phyloP scores from a whole-genome alignment of 83 land plant genomes.

The Thuja plicata region DNA sequence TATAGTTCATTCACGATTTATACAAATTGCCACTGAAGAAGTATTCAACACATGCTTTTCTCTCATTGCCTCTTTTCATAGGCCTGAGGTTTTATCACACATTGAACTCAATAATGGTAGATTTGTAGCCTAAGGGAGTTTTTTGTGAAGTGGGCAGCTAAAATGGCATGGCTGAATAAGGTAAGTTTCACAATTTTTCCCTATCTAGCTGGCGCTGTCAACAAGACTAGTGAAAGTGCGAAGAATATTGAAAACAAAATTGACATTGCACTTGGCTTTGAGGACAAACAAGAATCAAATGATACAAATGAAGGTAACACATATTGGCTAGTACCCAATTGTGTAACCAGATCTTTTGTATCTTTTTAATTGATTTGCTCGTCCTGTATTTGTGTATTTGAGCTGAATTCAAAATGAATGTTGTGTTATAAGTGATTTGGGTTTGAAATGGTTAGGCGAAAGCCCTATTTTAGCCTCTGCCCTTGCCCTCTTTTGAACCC shows the following conservation, averaged over 20 bases:
- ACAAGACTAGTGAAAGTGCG: constrained; percentile 90
- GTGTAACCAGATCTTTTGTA: neutral
- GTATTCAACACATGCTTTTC: neutral
- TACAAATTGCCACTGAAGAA: neutral
- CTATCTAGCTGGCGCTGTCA: constrained; percentile 93
- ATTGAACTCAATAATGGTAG: neutral
- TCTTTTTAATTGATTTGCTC: neutral
- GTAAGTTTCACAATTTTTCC: constrained; percentile 70
- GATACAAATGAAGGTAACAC: constrained; percentile 24
- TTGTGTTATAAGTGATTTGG: neutral
- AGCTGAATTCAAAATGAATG: neutral
- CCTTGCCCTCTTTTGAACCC: neutral
- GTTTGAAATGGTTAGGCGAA: neutral
- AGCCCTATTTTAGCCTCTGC: neutral
- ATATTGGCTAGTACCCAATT: neutral
- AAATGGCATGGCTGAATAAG: constrained; percentile 94
- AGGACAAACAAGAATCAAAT: constrained; percentile 43
- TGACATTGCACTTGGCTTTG: constrained; percentile 89
- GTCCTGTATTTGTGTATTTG: neutral
- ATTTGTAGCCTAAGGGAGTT: neutral
- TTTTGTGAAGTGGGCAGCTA: neutral
- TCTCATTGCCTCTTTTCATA: neutral
- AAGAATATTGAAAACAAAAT: constrained; percentile 97
- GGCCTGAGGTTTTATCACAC: neutral
- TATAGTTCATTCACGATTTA: neutral